These are phyloP conservation scores for Stenogyne calaminthoides DNA, from an alignment of 305 asterid genomes.

Conservation along the genomic window DNA sequence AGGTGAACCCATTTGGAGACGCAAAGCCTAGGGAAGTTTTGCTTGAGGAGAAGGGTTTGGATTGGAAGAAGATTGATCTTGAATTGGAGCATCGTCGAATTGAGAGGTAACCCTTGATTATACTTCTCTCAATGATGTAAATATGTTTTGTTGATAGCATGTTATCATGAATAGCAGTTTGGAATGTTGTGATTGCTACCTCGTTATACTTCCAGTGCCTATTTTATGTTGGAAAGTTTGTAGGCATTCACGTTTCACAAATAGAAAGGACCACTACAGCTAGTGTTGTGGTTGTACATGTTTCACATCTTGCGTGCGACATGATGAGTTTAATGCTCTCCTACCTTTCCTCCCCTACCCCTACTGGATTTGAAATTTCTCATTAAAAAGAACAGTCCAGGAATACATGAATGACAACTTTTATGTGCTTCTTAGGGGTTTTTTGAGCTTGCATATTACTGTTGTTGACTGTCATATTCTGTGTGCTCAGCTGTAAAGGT, in stretches of 20 bases:
- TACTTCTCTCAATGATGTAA: conserved; percentile 17
- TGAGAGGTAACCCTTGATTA: conserved; percentile 57
- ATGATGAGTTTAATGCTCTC: background rate
- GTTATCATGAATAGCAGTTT: conserved; percentile 1
- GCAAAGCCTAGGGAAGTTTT: conserved; percentile 97
- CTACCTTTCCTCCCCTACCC: too few species aligned
- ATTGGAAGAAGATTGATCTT: conserved; percentile 92
- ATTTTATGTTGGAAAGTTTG: conserved; percentile 11
- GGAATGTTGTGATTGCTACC: background rate
- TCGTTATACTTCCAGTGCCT: background rate
- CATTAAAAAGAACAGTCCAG: background rate
- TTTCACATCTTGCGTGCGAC: conserved; percentile 1
- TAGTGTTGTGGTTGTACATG: background rate
- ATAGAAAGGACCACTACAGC: background rate
- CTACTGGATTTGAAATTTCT: background rate
- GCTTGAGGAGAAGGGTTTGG: conserved; percentile 89
- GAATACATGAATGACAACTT: background rate
- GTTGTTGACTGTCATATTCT: background rate
- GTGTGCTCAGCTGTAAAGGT: background rate
- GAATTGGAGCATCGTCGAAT: conserved; percentile 75
- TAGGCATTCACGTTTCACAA: conserved; percentile 9
- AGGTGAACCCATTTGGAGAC: conserved; percentile 92
- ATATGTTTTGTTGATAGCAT: background rate
- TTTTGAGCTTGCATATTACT: conserved; percentile 7
- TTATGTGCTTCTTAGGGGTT: conserved; percentile 1